Evolutionary conservation across 768 basidiomycete species (phyloP), one percentile per base, ranked within the genome.

Genomic region (Melanogaster broomeanus): DNA sequence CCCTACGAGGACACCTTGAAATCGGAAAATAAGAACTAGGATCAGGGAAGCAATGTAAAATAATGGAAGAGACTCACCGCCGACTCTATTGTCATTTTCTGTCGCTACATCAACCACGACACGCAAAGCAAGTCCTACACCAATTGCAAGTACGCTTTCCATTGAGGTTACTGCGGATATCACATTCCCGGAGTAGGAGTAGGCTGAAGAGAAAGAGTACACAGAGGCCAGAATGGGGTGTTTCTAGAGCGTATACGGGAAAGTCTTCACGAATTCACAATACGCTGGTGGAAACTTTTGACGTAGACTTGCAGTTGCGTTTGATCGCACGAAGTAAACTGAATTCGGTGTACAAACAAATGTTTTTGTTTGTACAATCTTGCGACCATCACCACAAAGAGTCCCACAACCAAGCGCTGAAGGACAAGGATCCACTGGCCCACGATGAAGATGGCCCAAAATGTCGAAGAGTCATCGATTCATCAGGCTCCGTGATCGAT

Each of bases 121-220:
- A 48, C 88, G 87, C 45, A 90, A 69, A 27, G 71, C 77, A 52
- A 90, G 81, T 35, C 88, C 88, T 43, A 82, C 72, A 50, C 73
- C 80, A 60, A 90, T 87, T 63, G 88, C 82, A 66, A 81, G 72
- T 38, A 90, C 57, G 67, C 79, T 83, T 64, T 90, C 88, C 86
- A 90, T 88, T 30, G 66, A 61, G 21, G 64, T 70, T 39, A 59
- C 67, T 18, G 61, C 46, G 30, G 60, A 60, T 42, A 67, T 56
- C 33, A 56, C 66, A 67, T 67, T 25, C 47, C 67, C 55, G 25
- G 60, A 59, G n/a, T 64, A 63, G 15, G 59, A 57, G 56, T 60
- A 64, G 21, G 60, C 57, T 9, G 64, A 62, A 5, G 64, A 47
- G 18, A 64, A 47, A n/a, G 66, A 67, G 28, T 64, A 62, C 18